phyloP scores from a whole-genome alignment of 2,329 filamentous ascomycete genomes.

The Gnomoniopsis smithogilvyi region DNA sequence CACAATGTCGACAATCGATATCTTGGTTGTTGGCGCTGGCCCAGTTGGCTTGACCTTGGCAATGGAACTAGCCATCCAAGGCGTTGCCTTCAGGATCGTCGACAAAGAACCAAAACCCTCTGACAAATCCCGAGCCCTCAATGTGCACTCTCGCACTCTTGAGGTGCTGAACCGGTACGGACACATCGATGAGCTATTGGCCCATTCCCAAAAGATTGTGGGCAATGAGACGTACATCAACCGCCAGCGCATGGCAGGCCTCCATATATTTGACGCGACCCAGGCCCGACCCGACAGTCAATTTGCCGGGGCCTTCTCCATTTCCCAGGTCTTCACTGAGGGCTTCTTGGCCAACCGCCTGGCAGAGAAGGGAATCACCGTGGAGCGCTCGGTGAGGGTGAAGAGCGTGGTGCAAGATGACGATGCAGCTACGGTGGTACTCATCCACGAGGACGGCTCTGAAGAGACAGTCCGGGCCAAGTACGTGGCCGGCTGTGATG shows the following conservation, averaged over 20 bases:
- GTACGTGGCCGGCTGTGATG: slow-evolving; percentile 47
- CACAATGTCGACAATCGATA: slow-evolving; percentile 21
- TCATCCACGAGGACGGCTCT: slow-evolving; percentile 21
- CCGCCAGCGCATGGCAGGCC: slow-evolving; percentile 19
- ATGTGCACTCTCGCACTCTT: slow-evolving; percentile 45
- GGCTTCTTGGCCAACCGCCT: slow-evolving; percentile 28
- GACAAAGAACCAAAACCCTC: slow-evolving; percentile 31
- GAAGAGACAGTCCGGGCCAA: slow-evolving; percentile 28
- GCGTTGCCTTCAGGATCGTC: slow-evolving; percentile 35
- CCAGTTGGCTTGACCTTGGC: slow-evolving; percentile 42
- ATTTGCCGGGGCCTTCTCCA: slow-evolving; percentile 28
- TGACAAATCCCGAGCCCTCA: slow-evolving; percentile 38
- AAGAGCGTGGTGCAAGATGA: slow-evolving; percentile 28
- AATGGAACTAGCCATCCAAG: slow-evolving; percentile 32
- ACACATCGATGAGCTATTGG: slow-evolving; percentile 32
- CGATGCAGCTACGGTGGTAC: slow-evolving; percentile 24
- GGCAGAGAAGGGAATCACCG: slow-evolving; percentile 21
- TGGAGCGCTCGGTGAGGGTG: slow-evolving; percentile 30
- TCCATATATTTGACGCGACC: slow-evolving; percentile 2
- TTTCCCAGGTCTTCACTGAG: slow-evolving; percentile 35
- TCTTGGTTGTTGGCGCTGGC: slow-evolving; percentile 44
- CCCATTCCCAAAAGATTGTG: slow-evolving; percentile 32
- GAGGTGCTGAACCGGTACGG: slow-evolving; percentile 47
- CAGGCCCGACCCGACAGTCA: slow-evolving; percentile 23
- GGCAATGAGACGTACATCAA: slow-evolving; percentile 37